These are phyloP conservation scores for Phytomonas serpens DNA, from an alignment of 208 protist genomes.

Conservation along the genomic window DNA sequence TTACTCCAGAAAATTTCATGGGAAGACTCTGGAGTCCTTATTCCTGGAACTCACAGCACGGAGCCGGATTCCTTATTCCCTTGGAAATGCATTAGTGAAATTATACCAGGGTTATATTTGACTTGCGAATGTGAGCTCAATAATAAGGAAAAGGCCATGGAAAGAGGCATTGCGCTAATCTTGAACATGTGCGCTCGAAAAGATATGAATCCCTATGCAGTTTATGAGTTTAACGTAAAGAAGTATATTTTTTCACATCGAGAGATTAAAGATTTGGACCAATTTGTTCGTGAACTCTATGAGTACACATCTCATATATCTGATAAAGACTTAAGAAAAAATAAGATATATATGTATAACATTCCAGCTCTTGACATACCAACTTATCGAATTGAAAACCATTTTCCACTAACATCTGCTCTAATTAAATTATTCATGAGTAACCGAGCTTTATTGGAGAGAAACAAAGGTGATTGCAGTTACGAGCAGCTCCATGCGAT, in stretches of 20 bases:
- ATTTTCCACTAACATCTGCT: conserved; percentile 54
- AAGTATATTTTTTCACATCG: conserved; percentile 13
- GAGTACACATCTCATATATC: conserved; percentile 21
- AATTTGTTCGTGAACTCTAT: conserved; percentile 41
- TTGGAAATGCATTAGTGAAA: conserved; percentile 61
- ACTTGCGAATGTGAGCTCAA: conserved; percentile 50
- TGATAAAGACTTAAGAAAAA: conserved; percentile 13
- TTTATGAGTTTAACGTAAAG: conserved; percentile 27
- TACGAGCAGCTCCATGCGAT: conserved; percentile 24
- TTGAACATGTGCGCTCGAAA: conserved; percentile 55
- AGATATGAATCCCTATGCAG: conserved; percentile 40
- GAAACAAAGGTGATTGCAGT: neutral
- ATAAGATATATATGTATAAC: conserved; percentile 60
- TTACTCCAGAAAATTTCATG: conserved; percentile 27
- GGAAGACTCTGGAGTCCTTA: conserved; percentile 16
- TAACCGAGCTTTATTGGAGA: conserved; percentile 12
- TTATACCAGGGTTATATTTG: conserved; percentile 67
- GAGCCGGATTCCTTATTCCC: conserved; percentile 20
- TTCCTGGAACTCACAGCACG: conserved; percentile 25
- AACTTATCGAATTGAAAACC: conserved; percentile 56
- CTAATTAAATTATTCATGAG: conserved; percentile 59
- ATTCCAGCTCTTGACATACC: conserved; percentile 60
- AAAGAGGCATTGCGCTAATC: conserved; percentile 41
- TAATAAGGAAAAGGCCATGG: conserved; percentile 23
- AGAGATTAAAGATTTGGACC: conserved; percentile 25